Evolutionary conservation across 2,329 filamentous ascomycete genomes (phyloP).

Genomic region (Fusarium proliferatum): DNA sequence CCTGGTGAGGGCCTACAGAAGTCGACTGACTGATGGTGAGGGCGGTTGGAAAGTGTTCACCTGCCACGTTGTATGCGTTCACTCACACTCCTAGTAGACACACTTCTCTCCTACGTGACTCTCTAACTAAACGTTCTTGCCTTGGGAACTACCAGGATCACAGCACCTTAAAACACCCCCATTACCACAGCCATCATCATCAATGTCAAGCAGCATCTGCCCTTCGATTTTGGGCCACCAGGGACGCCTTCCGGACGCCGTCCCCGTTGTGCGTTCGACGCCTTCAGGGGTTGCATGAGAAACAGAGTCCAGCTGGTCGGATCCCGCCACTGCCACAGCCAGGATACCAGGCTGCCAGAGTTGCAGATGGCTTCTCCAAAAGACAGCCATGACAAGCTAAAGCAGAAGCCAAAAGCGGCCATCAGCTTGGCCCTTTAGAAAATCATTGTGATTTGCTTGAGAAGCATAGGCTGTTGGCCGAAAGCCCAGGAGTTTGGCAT

Average conservation of each 20-base stretch:
- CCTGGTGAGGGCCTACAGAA: neutral
- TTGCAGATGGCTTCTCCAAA: constrained; percentile 30
- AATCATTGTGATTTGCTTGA: constrained; percentile 10
- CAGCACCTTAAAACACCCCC: neutral
- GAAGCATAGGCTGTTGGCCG: constrained; percentile 3
- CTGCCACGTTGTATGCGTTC: constrained; percentile 34
- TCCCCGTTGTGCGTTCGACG: constrained; percentile 40
- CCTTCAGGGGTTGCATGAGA: constrained; percentile 39
- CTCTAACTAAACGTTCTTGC: constrained; percentile 4
- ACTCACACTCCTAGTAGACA: constrained; percentile 13
- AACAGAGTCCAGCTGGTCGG: constrained; percentile 42
- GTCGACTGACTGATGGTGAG: neutral
- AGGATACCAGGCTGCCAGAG: constrained; percentile 32
- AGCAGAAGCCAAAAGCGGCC: constrained; percentile 30
- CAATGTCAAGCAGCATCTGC: constrained; percentile 34
- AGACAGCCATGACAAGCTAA: constrained; percentile 26
- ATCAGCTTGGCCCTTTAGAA: constrained; percentile 18
- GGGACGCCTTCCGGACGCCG: constrained; percentile 41
- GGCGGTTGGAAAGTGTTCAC: constrained; percentile 15
- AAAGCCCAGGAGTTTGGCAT: constrained; percentile 20
- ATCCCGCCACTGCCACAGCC: constrained; percentile 41
- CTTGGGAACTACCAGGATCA: neutral
- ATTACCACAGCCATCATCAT: constrained; percentile 24
- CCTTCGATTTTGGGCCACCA: constrained; percentile 16
- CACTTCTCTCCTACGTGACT: neutral